Evolutionary conservation across 352 stramenopile species (phyloP).

Genomic region (Phytopythium cucurbitacearum): DNA sequence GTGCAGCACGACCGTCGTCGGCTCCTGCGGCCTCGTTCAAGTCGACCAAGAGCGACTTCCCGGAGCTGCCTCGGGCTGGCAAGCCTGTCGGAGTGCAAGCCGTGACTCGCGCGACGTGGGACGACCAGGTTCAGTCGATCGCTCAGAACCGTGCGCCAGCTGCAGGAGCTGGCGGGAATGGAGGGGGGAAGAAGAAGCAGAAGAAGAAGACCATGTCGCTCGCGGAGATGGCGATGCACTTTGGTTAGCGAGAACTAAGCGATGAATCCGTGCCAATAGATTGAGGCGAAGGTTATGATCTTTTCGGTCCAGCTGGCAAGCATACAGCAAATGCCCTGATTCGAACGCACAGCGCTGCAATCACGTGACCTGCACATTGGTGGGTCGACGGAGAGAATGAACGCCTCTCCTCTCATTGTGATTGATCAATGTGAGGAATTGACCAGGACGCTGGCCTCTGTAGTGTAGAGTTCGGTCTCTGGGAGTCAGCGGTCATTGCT

Average conservation of each 20-base stretch:
- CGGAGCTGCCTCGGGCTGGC: slow-evolving; percentile 52
- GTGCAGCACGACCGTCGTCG: slow-evolving; percentile 7
- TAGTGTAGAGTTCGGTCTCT: too few relatives aligned
- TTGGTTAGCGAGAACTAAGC: slow-evolving; percentile 30
- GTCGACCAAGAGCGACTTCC: slow-evolving; percentile 71
- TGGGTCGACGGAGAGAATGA: too few relatives aligned
- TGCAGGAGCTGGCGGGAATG: slow-evolving; percentile 5
- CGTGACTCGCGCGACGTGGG: slow-evolving; percentile 78
- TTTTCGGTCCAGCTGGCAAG: too few relatives aligned
- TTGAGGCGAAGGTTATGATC: not conserved
- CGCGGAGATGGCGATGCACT: slow-evolving; percentile 78
- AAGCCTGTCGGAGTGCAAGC: slow-evolving; percentile 61
- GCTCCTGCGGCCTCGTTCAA: slow-evolving; percentile 27
- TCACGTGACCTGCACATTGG: too few relatives aligned
- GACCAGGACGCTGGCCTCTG: too few relatives aligned
- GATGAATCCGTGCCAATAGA: slow-evolving; percentile 5
- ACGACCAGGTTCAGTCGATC: slow-evolving; percentile 72
- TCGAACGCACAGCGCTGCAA: too few relatives aligned
- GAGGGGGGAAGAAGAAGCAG: slow-evolving; percentile 61
- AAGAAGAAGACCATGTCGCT: slow-evolving; percentile 86
- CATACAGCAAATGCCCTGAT: too few relatives aligned
- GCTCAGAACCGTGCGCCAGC: slow-evolving; percentile 40
- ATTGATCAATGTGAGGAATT: too few relatives aligned
- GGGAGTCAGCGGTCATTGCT: too few relatives aligned
- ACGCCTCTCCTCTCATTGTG: too few relatives aligned